Evolutionary conservation across 2,329 filamentous ascomycete species (phyloP).

Genomic region (Verruconis gallopava): DNA sequence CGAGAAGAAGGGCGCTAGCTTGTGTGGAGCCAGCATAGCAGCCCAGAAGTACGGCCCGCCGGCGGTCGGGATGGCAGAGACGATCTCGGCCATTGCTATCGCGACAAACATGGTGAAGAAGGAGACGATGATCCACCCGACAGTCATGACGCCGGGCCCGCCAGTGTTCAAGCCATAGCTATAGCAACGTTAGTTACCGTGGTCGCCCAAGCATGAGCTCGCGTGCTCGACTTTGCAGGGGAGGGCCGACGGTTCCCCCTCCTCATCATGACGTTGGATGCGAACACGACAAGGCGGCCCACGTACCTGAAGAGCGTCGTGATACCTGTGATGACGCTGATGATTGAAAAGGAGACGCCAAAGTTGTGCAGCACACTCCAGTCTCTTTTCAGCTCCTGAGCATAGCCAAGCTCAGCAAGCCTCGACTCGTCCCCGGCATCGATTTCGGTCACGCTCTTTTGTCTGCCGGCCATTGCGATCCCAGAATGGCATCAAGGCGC

Average conservation of each 20-base stretch:
- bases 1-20: constrained; percentile 31
- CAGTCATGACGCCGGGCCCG: constrained; percentile 42
- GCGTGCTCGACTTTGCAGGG: no score
- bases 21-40: constrained; percentile 40
- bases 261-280: no score
- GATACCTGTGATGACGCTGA: constrained; percentile 47
- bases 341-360: constrained; percentile 49
- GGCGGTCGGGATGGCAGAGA: constrained; percentile 44
- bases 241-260: no score
- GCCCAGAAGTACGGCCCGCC: constrained; percentile 51
- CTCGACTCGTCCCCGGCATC: constrained; percentile 33
- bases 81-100: constrained; percentile 45
- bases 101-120: constrained; percentile 45
- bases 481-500: no score
- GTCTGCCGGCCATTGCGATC: no score
- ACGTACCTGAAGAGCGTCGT: constrained; percentile 39
- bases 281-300: no score
- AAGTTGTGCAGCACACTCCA: constrained; percentile 49
- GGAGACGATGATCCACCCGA: constrained; percentile 43
- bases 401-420: constrained; percentile 45
- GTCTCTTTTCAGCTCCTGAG: constrained; percentile 44
- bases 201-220: no score
- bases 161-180: constrained; percentile 42
- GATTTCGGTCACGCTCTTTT: no score
- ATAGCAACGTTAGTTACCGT: no score